Conservation (phyloP, 2,329 filamentous ascomycete species). For the Xylariaceae sp. region DNA sequence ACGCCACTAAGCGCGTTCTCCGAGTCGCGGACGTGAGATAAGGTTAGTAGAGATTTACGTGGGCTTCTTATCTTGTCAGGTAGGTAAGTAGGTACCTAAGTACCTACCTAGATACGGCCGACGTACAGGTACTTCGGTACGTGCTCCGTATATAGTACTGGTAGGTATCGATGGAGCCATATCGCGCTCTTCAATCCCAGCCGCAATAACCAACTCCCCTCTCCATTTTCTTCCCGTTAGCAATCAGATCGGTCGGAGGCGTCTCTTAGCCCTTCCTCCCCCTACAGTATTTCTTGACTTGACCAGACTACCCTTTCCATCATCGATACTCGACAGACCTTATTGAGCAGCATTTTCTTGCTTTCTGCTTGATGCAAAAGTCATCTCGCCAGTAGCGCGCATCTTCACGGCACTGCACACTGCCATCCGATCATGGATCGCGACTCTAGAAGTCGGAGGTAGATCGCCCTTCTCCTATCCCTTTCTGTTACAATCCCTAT, state of each 20-base stretch:
- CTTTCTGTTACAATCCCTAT: neutral
- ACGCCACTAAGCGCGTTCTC: conserved; percentile 11
- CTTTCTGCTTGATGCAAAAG: neutral
- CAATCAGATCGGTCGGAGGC: too few species aligned
- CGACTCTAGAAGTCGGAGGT: conserved; percentile 31
- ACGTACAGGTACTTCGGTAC: too few species aligned
- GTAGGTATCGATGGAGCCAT: neutral
- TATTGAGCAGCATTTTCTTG: neutral
- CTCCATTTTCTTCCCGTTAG: neutral
- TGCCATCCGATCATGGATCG: conserved; percentile 26
- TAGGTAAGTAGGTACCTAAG: neutral
- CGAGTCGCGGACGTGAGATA: neutral
- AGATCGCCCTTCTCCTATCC: conserved; percentile 1
- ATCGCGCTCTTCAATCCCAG: neutral
- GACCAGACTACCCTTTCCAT: neutral
- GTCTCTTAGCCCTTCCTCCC: neutral
- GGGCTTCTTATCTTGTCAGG: neutral
- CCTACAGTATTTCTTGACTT: neutral
- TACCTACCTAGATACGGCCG: too few species aligned
- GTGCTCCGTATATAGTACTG: neutral
- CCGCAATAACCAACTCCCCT: neutral
- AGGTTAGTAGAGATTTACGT: neutral
- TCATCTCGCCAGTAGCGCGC: neutral
- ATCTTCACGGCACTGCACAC: neutral
- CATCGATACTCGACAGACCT: neutral